Conservation (phyloP, 139 green algal species). For the Tetradesmus obliquus region DNA sequence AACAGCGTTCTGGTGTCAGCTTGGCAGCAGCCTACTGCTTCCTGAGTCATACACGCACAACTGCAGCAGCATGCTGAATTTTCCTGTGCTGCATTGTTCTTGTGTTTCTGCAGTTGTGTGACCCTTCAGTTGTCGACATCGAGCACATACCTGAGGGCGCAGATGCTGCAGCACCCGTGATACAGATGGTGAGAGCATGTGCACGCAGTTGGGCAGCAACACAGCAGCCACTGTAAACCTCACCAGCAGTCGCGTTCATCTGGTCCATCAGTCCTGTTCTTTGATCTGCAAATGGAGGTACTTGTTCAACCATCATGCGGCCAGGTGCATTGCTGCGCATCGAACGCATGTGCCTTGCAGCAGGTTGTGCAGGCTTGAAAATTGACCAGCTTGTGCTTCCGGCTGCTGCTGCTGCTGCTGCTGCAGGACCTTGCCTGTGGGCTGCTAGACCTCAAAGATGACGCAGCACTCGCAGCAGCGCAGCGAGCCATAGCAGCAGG, state of each 20-base stretch:
- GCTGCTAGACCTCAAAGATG: conserved; percentile 55
- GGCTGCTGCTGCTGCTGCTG: not conserved
- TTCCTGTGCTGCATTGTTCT: not conserved
- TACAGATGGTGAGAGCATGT: conserved; percentile 40
- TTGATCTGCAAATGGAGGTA: too few species aligned
- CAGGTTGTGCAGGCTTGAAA: not conserved
- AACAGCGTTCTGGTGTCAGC: too few species aligned
- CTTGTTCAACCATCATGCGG: too few species aligned
- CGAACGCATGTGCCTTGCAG: too few species aligned
- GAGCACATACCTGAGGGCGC: conserved; percentile 33
- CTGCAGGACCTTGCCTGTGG: conserved; percentile 61
- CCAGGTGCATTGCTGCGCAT: too few species aligned
- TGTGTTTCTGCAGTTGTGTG: not conserved
- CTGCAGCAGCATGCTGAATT: too few species aligned
- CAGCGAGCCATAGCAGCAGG: conserved; percentile 48
- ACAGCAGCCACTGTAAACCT: not conserved
- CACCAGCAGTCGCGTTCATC: too few species aligned
- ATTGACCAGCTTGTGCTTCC: not conserved
- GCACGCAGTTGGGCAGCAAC: not conserved
- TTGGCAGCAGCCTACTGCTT: too few species aligned
- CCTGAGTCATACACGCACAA: too few species aligned
- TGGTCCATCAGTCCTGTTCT: too few species aligned
- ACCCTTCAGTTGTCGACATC: conserved; percentile 31
- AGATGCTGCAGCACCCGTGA: not conserved
- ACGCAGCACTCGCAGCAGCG: conserved; percentile 51